Percentiles rank a stretch among this genome's conserved stretches.
These are phyloP conservation scores for Clausena lansium DNA, from an alignment of 345 rosid genomes.

Conservation along the genomic window DNA sequence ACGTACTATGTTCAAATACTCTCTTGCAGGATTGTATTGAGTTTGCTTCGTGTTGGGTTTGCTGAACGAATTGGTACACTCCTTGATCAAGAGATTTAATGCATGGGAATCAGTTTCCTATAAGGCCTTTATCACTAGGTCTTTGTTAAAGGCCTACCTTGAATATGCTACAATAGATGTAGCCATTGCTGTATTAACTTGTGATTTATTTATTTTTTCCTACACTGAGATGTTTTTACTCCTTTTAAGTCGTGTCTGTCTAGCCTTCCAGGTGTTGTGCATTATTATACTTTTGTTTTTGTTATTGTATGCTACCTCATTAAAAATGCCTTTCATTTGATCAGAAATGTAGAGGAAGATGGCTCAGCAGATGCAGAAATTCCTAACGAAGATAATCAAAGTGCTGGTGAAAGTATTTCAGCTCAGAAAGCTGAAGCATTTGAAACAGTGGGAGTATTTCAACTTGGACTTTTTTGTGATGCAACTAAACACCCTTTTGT, in stretches of 20 bases:
- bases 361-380: constrained; percentile 48
- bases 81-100: not conserved
- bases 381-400: constrained; percentile 52
- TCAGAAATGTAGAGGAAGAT: constrained; percentile 64
- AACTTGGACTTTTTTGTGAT: constrained; percentile 2
- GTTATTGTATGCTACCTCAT: constrained; percentile 4
- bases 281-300: constrained; percentile 8
- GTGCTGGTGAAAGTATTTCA: constrained; percentile 44
- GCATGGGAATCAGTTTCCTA: not conserved
- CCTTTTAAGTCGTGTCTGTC: not conserved
- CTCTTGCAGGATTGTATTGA: not conserved
- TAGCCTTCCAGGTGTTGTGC: not conserved
- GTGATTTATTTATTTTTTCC: not conserved
- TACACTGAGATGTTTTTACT: not conserved
- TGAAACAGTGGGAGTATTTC: constrained; percentile 44
- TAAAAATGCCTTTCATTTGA: constrained; percentile 10
- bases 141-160: not conserved
- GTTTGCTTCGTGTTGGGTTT: constrained; percentile 1
- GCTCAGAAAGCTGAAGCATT: constrained; percentile 47
- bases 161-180: not conserved
- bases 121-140: not conserved
- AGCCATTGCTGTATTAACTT: not conserved
- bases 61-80: not conserved
- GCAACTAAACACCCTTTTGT: not conserved
- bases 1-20: not conserved